These are phyloP conservation scores for Xylaria sp. DNA, from an alignment of 2,329 filamentous ascomycete species.

Conservation along the genomic window DNA sequence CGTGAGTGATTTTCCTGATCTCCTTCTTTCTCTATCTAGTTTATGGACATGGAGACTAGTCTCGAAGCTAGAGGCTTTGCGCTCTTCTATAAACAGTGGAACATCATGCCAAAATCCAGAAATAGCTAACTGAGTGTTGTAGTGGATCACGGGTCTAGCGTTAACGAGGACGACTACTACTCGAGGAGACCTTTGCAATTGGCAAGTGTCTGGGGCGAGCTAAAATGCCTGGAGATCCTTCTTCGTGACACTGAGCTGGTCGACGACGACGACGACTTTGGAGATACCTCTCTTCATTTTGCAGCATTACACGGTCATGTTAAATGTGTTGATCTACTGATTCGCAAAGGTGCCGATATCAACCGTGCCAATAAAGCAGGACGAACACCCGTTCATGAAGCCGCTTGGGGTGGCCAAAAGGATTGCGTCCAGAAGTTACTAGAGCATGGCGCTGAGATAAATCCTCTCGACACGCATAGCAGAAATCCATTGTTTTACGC, in stretches of 20 bases:
- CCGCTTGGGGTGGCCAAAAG: neutral
- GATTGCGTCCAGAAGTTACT: slow-evolving; percentile 2
- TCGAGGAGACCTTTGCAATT: slow-evolving; percentile 15
- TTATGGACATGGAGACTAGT: neutral
- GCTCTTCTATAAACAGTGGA: neutral
- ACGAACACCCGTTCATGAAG: neutral
- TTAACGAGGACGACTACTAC: slow-evolving; percentile 9
- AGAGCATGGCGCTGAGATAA: slow-evolving; percentile 4
- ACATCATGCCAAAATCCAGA: neutral
- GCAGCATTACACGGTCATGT: neutral
- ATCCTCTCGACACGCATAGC: neutral
- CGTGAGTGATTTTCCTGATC: neutral
- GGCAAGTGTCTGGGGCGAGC: slow-evolving; percentile 10
- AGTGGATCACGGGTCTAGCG: slow-evolving; percentile 9
- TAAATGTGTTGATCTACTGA: slow-evolving; percentile 12
- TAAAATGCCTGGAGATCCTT: slow-evolving; percentile 6
- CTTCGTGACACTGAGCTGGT: slow-evolving; percentile 1
- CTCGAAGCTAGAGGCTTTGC: neutral
- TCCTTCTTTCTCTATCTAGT: neutral
- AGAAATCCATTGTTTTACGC: slow-evolving; percentile 8
- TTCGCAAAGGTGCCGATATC: neutral
- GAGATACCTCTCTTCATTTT: slow-evolving; percentile 2
- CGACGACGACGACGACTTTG: neutral
- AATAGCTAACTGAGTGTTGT: slow-evolving; percentile 1
- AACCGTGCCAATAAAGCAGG: neutral